Evolutionary conservation across 371 early-diverging fungal genomes (phyloP).

Genomic region (Batkoa obscura): DNA sequence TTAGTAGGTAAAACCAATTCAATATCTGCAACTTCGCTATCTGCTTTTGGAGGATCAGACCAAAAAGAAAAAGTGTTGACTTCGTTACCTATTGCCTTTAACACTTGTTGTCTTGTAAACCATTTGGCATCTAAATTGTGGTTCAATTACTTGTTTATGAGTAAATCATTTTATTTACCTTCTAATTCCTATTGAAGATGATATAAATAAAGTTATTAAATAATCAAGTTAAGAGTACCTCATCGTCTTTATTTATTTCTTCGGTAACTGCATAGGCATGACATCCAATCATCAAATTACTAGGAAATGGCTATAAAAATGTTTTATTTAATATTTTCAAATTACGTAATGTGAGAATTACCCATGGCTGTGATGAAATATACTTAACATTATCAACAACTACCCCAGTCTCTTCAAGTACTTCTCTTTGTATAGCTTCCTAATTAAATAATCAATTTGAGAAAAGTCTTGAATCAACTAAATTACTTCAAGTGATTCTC

Average conservation of each 20-base stretch:
- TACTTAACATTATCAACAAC: slow-evolving; percentile 40
- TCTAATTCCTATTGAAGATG: background rate
- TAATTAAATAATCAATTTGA: slow-evolving; percentile 9
- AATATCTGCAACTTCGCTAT: no score
- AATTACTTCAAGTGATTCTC: slow-evolving; percentile 37
- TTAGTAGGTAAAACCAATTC: no score
- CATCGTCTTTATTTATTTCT: slow-evolving; percentile 15
- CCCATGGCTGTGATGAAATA: slow-evolving; percentile 66
- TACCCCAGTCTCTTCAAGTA: slow-evolving; percentile 57
- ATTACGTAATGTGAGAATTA: background rate
- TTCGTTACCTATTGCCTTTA: background rate
- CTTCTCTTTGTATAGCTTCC: slow-evolving; percentile 60
- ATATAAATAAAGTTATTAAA: background rate
- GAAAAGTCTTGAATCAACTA: background rate
- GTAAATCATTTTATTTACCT: background rate
- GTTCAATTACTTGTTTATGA: background rate
- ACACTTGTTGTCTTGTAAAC: background rate
- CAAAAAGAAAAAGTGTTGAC: no score
- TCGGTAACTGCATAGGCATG: slow-evolving; percentile 39
- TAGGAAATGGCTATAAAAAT: slow-evolving; percentile 29
- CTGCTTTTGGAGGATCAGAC: no score
- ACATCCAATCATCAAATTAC: slow-evolving; percentile 52
- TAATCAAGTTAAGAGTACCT: background rate
- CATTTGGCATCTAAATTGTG: background rate
- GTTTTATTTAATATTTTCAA: background rate